Conservation (phyloP, 2,329 filamentous ascomycete genomes). For the Lecanosticta acicola region DNA sequence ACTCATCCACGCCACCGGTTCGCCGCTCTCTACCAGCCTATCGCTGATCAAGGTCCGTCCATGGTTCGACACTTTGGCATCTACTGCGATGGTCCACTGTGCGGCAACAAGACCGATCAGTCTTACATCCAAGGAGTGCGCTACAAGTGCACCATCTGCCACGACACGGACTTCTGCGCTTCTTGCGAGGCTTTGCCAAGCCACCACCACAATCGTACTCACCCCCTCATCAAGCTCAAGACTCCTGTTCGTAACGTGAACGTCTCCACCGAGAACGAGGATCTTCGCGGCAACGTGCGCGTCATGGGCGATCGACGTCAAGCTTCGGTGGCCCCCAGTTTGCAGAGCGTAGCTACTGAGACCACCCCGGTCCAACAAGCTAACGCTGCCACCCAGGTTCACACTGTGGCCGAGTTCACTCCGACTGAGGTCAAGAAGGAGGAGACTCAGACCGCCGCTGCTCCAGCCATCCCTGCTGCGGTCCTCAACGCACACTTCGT, state of each 20-base stretch:
- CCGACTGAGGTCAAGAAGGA: conserved; percentile 41
- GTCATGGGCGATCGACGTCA: conserved; percentile 62
- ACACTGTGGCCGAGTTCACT: conserved; percentile 68
- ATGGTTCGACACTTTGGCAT: conserved; percentile 69
- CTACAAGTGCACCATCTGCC: conserved; percentile 96
- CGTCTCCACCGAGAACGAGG: conserved; percentile 77
- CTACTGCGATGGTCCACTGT: conserved; percentile 91
- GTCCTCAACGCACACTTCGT: conserved; percentile 64
- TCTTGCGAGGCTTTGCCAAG: conserved; percentile 83
- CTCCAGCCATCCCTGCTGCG: conserved; percentile 20
- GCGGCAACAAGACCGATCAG: conserved; percentile 53
- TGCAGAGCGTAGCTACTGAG: conserved; percentile 14
- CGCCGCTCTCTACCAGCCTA: conserved; percentile 74
- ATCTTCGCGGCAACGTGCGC: conserved; percentile 62
- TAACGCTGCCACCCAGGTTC: conserved; percentile 57
- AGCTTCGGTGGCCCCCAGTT: conserved; percentile 4
- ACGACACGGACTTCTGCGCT: conserved; percentile 92
- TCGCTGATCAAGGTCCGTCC: conserved; percentile 42
- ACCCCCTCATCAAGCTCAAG: conserved; percentile 95
- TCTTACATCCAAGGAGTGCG: conserved; percentile 72
- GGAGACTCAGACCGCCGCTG: conserved; percentile 19
- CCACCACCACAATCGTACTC: conserved; percentile 88
- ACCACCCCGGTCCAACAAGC: conserved; percentile 22
- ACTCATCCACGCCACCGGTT: conserved; percentile 83
- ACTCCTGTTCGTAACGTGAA: conserved; percentile 82